Percentiles rank a stretch among this genome's conserved stretches.
These are phyloP conservation scores for Aspergillus saccharolyticus DNA, from an alignment of 495 filamentous ascomycete species.

Conservation along the genomic window DNA sequence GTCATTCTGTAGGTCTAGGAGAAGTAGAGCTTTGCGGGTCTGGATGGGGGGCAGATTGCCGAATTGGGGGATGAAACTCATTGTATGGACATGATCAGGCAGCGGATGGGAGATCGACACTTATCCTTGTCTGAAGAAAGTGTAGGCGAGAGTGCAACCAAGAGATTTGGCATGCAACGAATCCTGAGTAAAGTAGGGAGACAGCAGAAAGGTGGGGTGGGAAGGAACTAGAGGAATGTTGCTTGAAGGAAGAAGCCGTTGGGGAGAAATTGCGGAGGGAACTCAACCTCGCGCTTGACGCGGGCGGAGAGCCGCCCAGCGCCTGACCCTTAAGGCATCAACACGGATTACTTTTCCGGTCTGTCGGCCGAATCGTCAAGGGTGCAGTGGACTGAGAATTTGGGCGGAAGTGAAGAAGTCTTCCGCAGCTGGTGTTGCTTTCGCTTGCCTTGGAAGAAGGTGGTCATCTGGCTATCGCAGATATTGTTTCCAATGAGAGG, in stretches of 20 bases:
- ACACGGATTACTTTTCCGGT: neutral
- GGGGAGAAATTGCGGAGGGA: neutral
- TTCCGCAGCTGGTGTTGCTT: too few species aligned
- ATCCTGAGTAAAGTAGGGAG: neutral
- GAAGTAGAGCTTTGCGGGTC: slow-evolving; percentile 76
- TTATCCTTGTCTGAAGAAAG: too few species aligned
- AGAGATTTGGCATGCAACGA: neutral
- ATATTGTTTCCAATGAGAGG: too few species aligned
- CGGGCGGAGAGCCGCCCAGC: neutral
- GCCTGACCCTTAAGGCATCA: neutral
- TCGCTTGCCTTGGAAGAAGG: too few species aligned
- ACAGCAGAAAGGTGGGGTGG: neutral
- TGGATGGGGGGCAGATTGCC: slow-evolving; percentile 47
- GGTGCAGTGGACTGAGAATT: too few species aligned
- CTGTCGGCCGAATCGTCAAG: neutral
- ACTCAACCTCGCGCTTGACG: neutral
- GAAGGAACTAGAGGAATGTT: neutral
- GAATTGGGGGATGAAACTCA: slow-evolving; percentile 36
- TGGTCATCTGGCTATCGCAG: too few species aligned
- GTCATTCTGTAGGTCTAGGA: slow-evolving; percentile 91
- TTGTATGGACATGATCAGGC: slow-evolving; percentile 21
- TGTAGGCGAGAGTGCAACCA: neutral
- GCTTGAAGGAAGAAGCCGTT: neutral
- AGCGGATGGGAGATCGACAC: neutral
- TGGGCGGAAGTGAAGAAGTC: too few species aligned